Percentiles rank a stretch among this genome's conserved stretches.
Conservation (phyloP, 2,329 filamentous ascomycete species). For the Penicillium palitans region DNA sequence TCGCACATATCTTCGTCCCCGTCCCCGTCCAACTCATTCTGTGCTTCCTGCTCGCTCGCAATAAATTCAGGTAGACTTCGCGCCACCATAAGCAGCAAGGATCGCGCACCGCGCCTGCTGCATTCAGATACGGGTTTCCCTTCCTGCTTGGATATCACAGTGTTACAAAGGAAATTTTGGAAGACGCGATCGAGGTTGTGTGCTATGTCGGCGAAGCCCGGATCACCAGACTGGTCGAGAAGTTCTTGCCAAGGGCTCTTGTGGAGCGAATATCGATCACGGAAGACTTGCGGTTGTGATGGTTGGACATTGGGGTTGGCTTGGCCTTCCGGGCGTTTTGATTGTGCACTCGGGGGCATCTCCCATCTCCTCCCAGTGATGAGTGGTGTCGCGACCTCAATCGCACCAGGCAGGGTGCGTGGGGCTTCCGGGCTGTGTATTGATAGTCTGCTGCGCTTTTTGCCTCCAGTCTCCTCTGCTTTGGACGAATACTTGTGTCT, state of each 20-base stretch:
- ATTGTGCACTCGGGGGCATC: slow-evolving; percentile 21
- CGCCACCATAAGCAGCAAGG: slow-evolving; percentile 40
- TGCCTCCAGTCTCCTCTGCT: slow-evolving; percentile 25
- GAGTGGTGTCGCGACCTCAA: slow-evolving; percentile 45
- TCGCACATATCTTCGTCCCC: slow-evolving; percentile 43
- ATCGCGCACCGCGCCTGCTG: slow-evolving; percentile 31
- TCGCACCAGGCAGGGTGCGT: slow-evolving; percentile 41
- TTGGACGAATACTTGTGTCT: slow-evolving; percentile 42
- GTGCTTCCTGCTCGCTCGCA: slow-evolving; percentile 37
- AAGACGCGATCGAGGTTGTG: slow-evolving; percentile 38
- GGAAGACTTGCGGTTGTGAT: slow-evolving; percentile 27
- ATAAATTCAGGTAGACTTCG: slow-evolving; percentile 43
- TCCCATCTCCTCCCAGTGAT: slow-evolving; percentile 39
- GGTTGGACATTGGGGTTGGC: slow-evolving; percentile 5
- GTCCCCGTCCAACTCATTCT: slow-evolving; percentile 36
- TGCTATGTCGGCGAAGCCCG: slow-evolving; percentile 38
- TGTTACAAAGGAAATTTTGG: slow-evolving; percentile 40
- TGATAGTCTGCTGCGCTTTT: slow-evolving; percentile 32
- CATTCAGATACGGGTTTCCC: slow-evolving; percentile 1
- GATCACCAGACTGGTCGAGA: slow-evolving; percentile 34
- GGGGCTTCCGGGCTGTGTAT: slow-evolving; percentile 39
- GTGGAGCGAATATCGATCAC: slow-evolving; percentile 30
- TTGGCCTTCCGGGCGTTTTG: slow-evolving; percentile 19
- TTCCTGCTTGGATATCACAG: slow-evolving; percentile 20
- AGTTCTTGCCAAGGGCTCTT: slow-evolving; percentile 39